Conservation (phyloP, 116 monocot species). For the Trichopus zeylanicus region DNA sequence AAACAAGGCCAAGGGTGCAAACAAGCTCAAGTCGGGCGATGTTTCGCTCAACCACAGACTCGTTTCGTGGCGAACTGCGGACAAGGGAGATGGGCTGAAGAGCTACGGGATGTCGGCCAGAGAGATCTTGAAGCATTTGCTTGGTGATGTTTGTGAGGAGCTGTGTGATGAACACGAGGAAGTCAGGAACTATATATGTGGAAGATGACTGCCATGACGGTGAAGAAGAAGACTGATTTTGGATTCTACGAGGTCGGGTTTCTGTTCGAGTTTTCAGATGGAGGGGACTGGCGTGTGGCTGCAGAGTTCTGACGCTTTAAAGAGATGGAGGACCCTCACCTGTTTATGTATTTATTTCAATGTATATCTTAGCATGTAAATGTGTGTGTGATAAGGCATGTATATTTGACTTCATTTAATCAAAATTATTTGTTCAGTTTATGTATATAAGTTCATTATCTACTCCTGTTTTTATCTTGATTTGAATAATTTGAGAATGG, state of each 20-base stretch:
- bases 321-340: too few relatives aligned
- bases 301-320: too few relatives aligned
- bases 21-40: conserved; percentile 18
- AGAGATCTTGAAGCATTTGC: conserved; percentile 1
- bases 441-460: too few relatives aligned
- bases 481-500: too few relatives aligned
- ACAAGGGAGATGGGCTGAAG: neutral
- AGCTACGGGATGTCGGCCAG: conserved; percentile 8
- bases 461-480: too few relatives aligned
- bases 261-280: neutral
- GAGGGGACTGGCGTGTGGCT: neutral
- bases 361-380: too few relatives aligned
- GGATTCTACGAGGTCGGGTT: neutral
- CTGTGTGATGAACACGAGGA: conserved; percentile 6
- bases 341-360: too few relatives aligned
- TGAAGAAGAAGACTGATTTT: neutral
- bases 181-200: conserved; percentile 2
- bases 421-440: too few relatives aligned
- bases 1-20: conserved; percentile 35
- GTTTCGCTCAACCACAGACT: conserved; percentile 18
- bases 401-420: too few relatives aligned
- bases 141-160: neutral
- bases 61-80: conserved; percentile 22
- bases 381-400: too few relatives aligned
- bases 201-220: neutral